Evolutionary conservation across 164 flowering plant genomes (phyloP).

Genomic region (grape (Vitis vinifera)): DNA sequence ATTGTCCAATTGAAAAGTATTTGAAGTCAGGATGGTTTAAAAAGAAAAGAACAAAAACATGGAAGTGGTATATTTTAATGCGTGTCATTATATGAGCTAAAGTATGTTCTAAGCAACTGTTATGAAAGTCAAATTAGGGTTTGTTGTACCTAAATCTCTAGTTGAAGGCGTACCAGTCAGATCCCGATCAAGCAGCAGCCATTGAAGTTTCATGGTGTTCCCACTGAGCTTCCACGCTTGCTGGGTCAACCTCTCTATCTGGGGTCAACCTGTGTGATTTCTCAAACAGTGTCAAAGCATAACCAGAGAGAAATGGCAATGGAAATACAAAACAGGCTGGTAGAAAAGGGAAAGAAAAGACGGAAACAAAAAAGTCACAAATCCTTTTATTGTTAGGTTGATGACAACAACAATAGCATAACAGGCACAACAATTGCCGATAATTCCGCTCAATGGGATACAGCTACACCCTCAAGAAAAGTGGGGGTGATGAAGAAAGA

Average conservation of each 20-base stretch:
- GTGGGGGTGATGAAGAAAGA: background rate
- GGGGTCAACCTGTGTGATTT: background rate
- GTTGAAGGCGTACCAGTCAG: background rate
- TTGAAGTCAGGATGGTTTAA: no score
- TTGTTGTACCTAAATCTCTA: constrained; percentile 7
- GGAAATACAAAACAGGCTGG: no score
- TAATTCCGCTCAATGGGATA: background rate
- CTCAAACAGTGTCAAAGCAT: background rate
- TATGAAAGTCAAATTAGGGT: background rate
- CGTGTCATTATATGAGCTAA: background rate
- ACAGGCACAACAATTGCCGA: background rate
- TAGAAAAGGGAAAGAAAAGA: background rate
- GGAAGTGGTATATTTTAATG: no score
- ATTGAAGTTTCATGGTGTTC: background rate
- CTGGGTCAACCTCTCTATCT: background rate
- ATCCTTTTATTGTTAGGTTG: background rate
- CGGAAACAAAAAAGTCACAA: background rate
- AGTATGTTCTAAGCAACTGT: background rate
- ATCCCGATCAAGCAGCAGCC: no score
- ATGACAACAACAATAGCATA: background rate
- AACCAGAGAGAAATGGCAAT: no score
- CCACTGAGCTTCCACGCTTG: background rate
- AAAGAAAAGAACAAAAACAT: no score
- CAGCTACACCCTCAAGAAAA: constrained; percentile 4
- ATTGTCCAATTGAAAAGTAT: no score